Evolutionary conservation across 495 filamentous ascomycete genomes (phyloP), one percentile per base, ranked within the genome.

Genomic region (Letharia lupina): DNA sequence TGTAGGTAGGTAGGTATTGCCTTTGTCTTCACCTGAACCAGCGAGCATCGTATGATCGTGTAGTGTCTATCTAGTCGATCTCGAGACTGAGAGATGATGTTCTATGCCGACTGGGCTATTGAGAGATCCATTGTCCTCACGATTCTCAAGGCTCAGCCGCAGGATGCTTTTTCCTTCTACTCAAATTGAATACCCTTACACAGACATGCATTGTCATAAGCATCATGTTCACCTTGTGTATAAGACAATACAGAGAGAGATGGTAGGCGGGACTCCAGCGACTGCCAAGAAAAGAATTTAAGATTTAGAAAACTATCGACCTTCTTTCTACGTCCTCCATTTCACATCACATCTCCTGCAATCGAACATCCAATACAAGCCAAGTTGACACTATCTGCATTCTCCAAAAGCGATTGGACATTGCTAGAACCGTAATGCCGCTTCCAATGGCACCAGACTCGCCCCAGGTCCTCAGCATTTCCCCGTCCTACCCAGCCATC

Each of bases 401-500:
- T 57, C 8, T 16, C 6, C 33, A 20, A 54, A 39, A 35, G 45
- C 20, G 20, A n/a, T 35, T 33, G 23, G n/a, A 23, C 15, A 6
- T 23, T 42, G 13, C 28, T 23, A 23, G 20, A 4, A 31, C 39
- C 13, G 33, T 2, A 11, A 72, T 72, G 70, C 70, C 71, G 52
- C 54, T 73, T n/a, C 64, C 61, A 37, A 71, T 71, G 50, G 64
- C 52, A 7, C 31, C 65, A 59, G 61, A 64, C 41, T 63, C 58
- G 16, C 18, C 40, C n/a, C 52, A 61, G n/a, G 7, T 12, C 18
- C 44, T 41, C 2, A 37, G 28, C 13, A 62, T 60, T 13, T 48
- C 65, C 13, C 20, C 58, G 31, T 41, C 37, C 35, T 98, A 90
- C 73, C 94, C 94, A n/a, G 90, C 89, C 37, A 70, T 77, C 8